These are phyloP conservation scores for Xylaria sp. DNA, from an alignment of 2,329 filamentous ascomycete genomes.

Conservation along the genomic window DNA sequence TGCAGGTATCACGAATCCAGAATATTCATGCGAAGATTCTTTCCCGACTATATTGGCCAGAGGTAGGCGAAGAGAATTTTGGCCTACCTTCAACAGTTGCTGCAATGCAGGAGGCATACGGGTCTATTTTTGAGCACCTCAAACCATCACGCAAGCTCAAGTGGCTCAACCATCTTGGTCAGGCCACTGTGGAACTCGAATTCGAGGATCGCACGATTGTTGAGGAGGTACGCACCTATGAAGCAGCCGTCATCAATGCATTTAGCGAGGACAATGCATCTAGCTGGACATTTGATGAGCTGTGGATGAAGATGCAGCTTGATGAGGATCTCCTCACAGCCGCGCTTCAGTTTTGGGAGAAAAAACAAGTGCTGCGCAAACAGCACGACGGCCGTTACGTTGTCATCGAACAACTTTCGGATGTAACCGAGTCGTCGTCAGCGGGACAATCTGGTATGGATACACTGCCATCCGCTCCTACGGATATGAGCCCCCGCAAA, in stretches of 20 bases:
- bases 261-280: conserved; percentile 62
- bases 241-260: conserved; percentile 86
- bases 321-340: conserved; percentile 76
- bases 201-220: conserved; percentile 80
- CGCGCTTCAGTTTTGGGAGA: conserved; percentile 77
- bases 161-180: conserved; percentile 86
- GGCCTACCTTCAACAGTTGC: conserved; percentile 67
- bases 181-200: conserved; percentile 82
- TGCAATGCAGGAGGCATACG: conserved; percentile 75
- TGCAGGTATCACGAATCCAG: conserved; percentile 47
- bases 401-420: conserved; percentile 73
- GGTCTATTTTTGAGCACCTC: conserved; percentile 77
- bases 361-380: conserved; percentile 72
- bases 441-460: conserved; percentile 39
- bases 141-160: conserved; percentile 87
- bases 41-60: conserved; percentile 93
- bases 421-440: conserved; percentile 47
- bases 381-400: conserved; percentile 65
- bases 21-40: conserved; percentile 83
- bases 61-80: conserved; percentile 76
- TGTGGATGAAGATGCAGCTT: conserved; percentile 70
- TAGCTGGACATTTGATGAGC: conserved; percentile 61
- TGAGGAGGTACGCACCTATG: conserved; percentile 81
- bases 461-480: conserved; percentile 36
- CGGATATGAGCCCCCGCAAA: conserved; percentile 59